Conservation (phyloP, 2,329 filamentous ascomycete genomes). For the Pseudogymnoascus sp. region DNA sequence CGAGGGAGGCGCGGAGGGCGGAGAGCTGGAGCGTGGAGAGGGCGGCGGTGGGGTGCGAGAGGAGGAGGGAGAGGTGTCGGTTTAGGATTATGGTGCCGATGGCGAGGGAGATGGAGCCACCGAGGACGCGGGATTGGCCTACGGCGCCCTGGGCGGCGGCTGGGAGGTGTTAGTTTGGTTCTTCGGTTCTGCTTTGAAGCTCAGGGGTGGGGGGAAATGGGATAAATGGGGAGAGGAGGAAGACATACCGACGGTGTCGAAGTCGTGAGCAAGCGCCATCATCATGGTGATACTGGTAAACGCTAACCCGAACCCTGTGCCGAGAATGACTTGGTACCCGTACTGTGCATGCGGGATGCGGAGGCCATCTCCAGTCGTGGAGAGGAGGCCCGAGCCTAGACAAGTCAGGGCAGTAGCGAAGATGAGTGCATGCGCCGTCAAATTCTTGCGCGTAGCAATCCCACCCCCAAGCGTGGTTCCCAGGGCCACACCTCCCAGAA, state of each 20-base stretch:
- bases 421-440: conserved; percentile 44
- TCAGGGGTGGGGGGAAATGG: neutral
- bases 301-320: conserved; percentile 47
- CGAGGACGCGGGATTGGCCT: conserved; percentile 51
- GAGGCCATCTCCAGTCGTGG: conserved; percentile 23
- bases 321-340: conserved; percentile 48
- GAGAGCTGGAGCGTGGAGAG: neutral
- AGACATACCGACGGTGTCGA: conserved; percentile 27
- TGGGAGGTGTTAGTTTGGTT: neutral
- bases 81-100: conserved; percentile 52
- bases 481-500: conserved; percentile 48
- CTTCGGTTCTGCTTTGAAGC: neutral
- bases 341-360: conserved; percentile 28
- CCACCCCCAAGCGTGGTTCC: conserved; percentile 48
- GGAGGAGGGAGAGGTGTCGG: conserved; percentile 15
- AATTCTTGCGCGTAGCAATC: conserved; percentile 45
- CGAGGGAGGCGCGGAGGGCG: neutral
- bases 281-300: conserved; percentile 35
- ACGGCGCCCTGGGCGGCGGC: conserved; percentile 53
- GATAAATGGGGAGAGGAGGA: neutral
- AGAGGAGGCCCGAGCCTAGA: conserved; percentile 43
- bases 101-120: conserved; percentile 51
- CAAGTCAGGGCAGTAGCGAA: conserved; percentile 43
- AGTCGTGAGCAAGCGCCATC: conserved; percentile 43
- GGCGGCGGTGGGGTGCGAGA: neutral